phyloP scores from a whole-genome alignment of 78 protist species.

The Polysphondylium violaceum region DNA sequence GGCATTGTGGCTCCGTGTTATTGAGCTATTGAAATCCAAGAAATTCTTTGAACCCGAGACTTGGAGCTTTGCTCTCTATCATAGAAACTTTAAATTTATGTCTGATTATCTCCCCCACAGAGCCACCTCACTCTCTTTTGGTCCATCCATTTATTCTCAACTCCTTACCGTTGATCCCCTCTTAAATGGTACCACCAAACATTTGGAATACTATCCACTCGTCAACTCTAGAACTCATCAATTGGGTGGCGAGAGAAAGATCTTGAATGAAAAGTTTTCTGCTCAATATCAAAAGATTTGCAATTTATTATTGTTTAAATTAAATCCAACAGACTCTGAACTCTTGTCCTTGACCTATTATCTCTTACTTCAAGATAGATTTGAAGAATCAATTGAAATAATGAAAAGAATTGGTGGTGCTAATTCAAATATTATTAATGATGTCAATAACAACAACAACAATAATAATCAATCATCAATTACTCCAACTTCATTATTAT shows the following conservation, averaged over 20 bases:
- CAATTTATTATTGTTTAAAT: constrained; percentile 17
- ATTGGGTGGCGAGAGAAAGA: constrained; percentile 57
- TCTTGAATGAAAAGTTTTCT: constrained; percentile 47
- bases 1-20: constrained; percentile 32
- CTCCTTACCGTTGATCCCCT: constrained; percentile 15
- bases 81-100: neutral
- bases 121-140: neutral
- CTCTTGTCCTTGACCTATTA: constrained; percentile 52
- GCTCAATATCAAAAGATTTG: constrained; percentile 24
- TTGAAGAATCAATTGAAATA: constrained; percentile 32
- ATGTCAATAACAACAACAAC: neutral
- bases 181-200: neutral
- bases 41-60: constrained; percentile 7
- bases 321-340: constrained; percentile 51
- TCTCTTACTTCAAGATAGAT: constrained; percentile 64
- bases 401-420: constrained; percentile 60
- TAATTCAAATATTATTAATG: neutral
- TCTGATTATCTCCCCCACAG: constrained; percentile 11
- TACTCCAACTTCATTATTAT: neutral
- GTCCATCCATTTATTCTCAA: constrained; percentile 20
- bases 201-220: constrained; percentile 69
- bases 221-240: constrained; percentile 71
- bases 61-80: constrained; percentile 49
- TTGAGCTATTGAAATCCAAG: constrained; percentile 6
- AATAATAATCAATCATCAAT: neutral